Evolutionary conservation across 225 moss, liverwort and hornwort species (phyloP).

Genomic region (Physcomitrium patens): DNA sequence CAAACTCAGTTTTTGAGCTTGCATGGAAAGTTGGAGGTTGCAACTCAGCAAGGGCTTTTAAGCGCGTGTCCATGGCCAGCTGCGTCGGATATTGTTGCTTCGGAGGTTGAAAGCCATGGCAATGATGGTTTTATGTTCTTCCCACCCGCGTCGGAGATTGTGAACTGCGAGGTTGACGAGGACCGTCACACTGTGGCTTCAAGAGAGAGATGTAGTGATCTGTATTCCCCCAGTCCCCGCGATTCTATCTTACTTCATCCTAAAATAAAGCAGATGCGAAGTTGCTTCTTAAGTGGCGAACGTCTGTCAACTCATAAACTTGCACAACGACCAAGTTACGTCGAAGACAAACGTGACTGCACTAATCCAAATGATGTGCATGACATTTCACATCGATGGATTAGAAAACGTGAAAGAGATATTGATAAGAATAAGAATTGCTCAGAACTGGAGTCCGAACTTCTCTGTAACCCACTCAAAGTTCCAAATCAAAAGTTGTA

Average conservation of each 20-base stretch:
- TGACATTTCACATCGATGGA: slow-evolving; percentile 35
- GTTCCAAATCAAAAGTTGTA: slow-evolving; percentile 18
- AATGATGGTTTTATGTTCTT: slow-evolving; percentile 50
- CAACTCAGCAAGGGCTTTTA: slow-evolving; percentile 17
- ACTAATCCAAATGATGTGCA: slow-evolving; percentile 27
- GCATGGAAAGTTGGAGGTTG: slow-evolving; percentile 49
- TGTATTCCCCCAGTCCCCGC: slow-evolving; percentile 11
- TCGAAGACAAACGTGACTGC: slow-evolving; percentile 23
- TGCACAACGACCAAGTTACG: background rate
- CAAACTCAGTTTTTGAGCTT: slow-evolving; percentile 45
- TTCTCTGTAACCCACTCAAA: slow-evolving; percentile 21
- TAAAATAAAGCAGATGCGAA: slow-evolving; percentile 21
- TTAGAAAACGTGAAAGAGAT: slow-evolving; percentile 34
- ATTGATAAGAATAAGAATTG: slow-evolving; percentile 26
- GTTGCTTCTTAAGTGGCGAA: slow-evolving; percentile 20
- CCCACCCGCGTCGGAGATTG: slow-evolving; percentile 60
- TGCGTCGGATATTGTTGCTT: slow-evolving; percentile 30
- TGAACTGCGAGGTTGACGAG: slow-evolving; percentile 33
- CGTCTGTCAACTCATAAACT: slow-evolving; percentile 31
- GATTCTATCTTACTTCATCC: slow-evolving; percentile 21
- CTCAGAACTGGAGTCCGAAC: slow-evolving; percentile 19
- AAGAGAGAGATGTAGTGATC: slow-evolving; percentile 21
- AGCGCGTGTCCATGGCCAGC: slow-evolving; percentile 37
- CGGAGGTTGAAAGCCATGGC: slow-evolving; percentile 20
- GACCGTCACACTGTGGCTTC: background rate